Percentiles rank a stretch among this genome's conserved stretches.
These are phyloP conservation scores for Monosporozyma siamensis DNA, from an alignment of 805 yeast genomes.

Conservation along the genomic window DNA sequence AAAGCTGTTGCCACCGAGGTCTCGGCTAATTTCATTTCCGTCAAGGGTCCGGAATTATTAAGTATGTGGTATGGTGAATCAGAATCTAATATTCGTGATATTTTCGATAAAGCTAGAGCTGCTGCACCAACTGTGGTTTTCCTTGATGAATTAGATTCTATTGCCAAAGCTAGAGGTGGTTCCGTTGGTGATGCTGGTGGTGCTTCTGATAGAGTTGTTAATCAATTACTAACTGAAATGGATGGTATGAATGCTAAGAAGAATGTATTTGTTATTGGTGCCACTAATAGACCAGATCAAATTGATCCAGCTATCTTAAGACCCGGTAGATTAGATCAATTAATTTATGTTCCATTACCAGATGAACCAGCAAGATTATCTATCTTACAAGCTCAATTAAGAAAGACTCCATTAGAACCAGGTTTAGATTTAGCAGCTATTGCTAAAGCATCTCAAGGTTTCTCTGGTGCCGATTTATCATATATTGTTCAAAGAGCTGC, in stretches of 20 bases:
- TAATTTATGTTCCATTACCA: conserved; percentile 97
- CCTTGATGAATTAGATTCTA: conserved; percentile 95
- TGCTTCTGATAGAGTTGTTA: conserved; percentile 96
- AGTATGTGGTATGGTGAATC: conserved; percentile 99
- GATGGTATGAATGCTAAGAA: conserved; percentile 99
- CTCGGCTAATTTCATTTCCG: conserved; percentile 94
- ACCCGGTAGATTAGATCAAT: conserved; percentile 98
- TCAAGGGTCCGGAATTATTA: conserved; percentile 42
- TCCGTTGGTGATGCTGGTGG: conserved; percentile 96
- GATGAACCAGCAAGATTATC: conserved; percentile 91
- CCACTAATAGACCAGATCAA: conserved; percentile 99
- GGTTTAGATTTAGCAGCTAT: conserved; percentile 82
- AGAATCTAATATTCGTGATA: conserved; percentile 94
- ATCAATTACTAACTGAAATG: conserved; percentile 95
- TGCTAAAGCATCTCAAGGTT: conserved; percentile 92
- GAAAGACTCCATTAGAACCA: conserved; percentile 98
- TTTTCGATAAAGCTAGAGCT: conserved; percentile 96
- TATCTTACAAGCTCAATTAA: conserved; percentile 87
- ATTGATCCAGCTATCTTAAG: conserved; percentile 97
- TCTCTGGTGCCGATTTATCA: conserved; percentile 97
- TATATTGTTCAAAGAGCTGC: conserved; percentile 98
- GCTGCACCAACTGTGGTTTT: conserved; percentile 99
- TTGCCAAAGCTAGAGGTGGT: conserved; percentile 97
- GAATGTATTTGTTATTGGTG: conserved; percentile 98
- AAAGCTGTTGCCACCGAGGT: conserved; percentile 99